Base-by-base conservation (phyloP, 2,329 filamentous ascomycete genomes). In the Blumeriella jaapii region DNA sequence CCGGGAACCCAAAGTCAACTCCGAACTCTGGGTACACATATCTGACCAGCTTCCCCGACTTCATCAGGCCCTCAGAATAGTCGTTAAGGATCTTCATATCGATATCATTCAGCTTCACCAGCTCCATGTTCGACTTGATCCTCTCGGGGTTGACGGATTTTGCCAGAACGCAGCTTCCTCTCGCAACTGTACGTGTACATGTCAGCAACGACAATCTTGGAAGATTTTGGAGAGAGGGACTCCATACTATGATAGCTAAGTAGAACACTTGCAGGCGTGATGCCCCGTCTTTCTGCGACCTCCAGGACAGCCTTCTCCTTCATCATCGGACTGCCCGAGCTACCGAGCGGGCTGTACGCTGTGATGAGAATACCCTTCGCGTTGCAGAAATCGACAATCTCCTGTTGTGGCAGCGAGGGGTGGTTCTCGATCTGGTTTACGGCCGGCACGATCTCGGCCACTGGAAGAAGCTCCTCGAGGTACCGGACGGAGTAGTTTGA, bases 1-100 rank as follows among this genome's bases (percentile, higher is more conserved):
- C 78, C n/a, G 76, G 77, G 62, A 82, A 82, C 2, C 78, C 78
- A 55, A 83, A 78, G 50, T 78, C 65, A 31, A 79, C 59, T 2
- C 74, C 74, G 50, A 82, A 82, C 1, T 75, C 69, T 46, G 78
- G 78, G 55, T 77, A 81, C 20, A 82, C 74, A 43, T 72, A 82
- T 48, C 74, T 64, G 59, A 70, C 61, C 40, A 72, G 53, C 59
- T 72, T 67, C 29, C 65, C 63, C 41, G 64, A 64, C 47, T 60
- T 51, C 16, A 41, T 38, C 28, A 77, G 55, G 20, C 63, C 59
- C 15, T 62, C 59, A 0, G 70, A 69, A 56, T 74, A 75, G 32
- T 67, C 67, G 47, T 65, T 59, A 10, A 78, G 60, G 31, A 59
- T 60, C 56, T 69, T 64, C 51, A 78, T 52, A 45, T 86, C 81